Evolutionary conservation across 2,329 filamentous ascomycete species (phyloP), one percentile per base, ranked within the genome.

Genomic region (Dactylellina sp.): DNA sequence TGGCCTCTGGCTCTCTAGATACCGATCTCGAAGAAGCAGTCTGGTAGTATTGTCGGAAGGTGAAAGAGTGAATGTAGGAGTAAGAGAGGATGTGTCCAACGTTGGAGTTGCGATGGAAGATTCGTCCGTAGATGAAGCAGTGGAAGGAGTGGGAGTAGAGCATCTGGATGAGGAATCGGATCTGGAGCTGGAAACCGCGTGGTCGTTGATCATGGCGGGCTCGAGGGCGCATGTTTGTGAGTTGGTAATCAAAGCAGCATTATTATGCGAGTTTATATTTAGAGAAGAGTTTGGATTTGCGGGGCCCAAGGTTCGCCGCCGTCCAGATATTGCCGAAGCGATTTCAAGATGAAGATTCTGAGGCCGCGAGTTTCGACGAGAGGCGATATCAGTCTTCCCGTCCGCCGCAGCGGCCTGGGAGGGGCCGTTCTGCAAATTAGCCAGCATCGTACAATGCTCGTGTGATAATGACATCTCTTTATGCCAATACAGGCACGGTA

Each of bases 71-170:
- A 71, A 63, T 6, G 56, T 49, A 5, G 57, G 39, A 2, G 42
- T 2, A 22, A 47, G 42, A 11, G 57, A 57, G 0, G 66, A 47
- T 37, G 57, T 20, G 35, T 71, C 66, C 24, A 71, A 42, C 2
- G 66, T 71, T 24, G 66, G 66, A 14, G 66, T 71, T 24, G 57
- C 66, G 46, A 71, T 63, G 20, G 66, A 63, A 44, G 66, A 71
- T 11, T 55, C 66, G 59, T 63, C 66, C 32, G 66, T 63, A 14
- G 66, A 71, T 44, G 57, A 62, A n/a, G 57, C 59, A 2, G 57
- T 62, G 18, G 66, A 71, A 37, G 49, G 66, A 24, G 66, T 71
- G 9, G 66, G 66, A n/a, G 66, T 71, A 1, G 66, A 63, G 18
- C 66, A 63, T 40, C 66, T 62, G 32, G 66, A 71, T 5, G 64